phyloP scores from a whole-genome alignment of 1,284 basidiomycete genomes.

The Sanghuangporus baumii region DNA sequence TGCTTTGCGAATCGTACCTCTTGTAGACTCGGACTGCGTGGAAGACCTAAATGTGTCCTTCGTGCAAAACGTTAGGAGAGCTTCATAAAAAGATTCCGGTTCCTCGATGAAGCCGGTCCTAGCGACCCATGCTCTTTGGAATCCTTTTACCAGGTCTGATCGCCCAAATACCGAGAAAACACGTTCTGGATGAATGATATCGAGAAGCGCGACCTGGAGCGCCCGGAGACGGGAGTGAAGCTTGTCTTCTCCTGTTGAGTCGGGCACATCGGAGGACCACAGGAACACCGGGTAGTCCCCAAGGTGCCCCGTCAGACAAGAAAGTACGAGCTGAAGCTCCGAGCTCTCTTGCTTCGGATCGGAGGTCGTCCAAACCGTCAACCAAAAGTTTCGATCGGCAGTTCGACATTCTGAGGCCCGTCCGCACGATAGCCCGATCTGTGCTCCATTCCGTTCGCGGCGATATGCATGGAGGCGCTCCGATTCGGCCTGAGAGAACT shows the following conservation, averaged over 20 bases:
- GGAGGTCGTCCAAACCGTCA: conserved; percentile 41
- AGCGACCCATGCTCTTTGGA: conserved; percentile 34
- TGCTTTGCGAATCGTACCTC: conserved; percentile 32
- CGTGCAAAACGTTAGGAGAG: conserved; percentile 37
- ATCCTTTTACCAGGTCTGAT: conserved; percentile 32
- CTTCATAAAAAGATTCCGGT: conserved; percentile 39
- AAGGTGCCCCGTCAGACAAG: conserved; percentile 39
- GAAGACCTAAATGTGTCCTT: conserved; percentile 28
- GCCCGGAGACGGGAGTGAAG: conserved; percentile 11
- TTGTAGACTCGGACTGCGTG: conserved; percentile 22
- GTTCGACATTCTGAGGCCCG: conserved; percentile 14
- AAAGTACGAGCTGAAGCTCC: conserved; percentile 40
- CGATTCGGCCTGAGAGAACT: conserved; percentile 32
- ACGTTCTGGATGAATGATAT: conserved; percentile 35
- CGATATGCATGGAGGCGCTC: conserved; percentile 34
- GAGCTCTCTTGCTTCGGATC: conserved; percentile 26
- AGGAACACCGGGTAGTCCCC: conserved; percentile 50
- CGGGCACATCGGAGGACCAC: conserved; percentile 32
- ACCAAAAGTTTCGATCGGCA: conserved; percentile 36
- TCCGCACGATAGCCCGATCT: neutral
- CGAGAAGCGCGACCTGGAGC: conserved; percentile 30
- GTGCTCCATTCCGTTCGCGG: conserved; percentile 20
- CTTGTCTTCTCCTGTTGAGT: conserved; percentile 6
- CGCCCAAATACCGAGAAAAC: conserved; percentile 45
- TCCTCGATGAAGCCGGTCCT: conserved; percentile 31